Evolutionary conservation across 1,139 yeast genomes (phyloP), one percentile per base, ranked within the genome.

Genomic region (Hyphopichia khmerensis): DNA sequence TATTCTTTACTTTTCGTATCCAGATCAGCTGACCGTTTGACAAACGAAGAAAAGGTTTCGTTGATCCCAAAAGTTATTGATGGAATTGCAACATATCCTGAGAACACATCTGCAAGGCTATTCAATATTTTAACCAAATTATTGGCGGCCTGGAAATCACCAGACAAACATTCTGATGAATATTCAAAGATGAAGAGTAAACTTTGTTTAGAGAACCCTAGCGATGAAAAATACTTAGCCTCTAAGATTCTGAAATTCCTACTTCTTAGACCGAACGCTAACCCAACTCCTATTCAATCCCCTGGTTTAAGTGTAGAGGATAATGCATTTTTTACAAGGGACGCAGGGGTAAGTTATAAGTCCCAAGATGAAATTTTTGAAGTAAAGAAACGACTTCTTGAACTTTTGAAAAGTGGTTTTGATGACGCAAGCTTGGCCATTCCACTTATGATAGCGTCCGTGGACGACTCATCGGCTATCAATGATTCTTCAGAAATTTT

Each of bases 1-100:
- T 87, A 86, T 60, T 80, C 88, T 26, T 65, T 87, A 40, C 58
- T 87, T 43, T 84, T 87, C 49, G 69, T 84, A 0, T 75, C 89
- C 1, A 80, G 79, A 57, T 91, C 88, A 6, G 59, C 87, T 14
- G 83, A 80, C 33, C 62, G 89, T 41, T 52, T 82, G 40, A 38
- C 53, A 4, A 47, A 44, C 0, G 60, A 56, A 0, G 79, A 75
- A 39, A 60, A 64, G 46, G 44, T 47, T 1, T 52, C 49, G 1
- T 55, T 84, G 38, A 56, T 85, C 0, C 85, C 88, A 0, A 45
- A 57, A 3, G 64, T 84, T 0, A 55, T 83, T 15, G 60, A 66
- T 3, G 77, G 74, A 0, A 77, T 87, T 4, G 65, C 78, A 2
- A 39, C 45, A 0, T 64, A 65, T 36, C 56, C 69, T 1, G 49